Base-by-base conservation (phyloP, 2,329 filamentous ascomycete genomes). In the Calycina herbarum region DNA sequence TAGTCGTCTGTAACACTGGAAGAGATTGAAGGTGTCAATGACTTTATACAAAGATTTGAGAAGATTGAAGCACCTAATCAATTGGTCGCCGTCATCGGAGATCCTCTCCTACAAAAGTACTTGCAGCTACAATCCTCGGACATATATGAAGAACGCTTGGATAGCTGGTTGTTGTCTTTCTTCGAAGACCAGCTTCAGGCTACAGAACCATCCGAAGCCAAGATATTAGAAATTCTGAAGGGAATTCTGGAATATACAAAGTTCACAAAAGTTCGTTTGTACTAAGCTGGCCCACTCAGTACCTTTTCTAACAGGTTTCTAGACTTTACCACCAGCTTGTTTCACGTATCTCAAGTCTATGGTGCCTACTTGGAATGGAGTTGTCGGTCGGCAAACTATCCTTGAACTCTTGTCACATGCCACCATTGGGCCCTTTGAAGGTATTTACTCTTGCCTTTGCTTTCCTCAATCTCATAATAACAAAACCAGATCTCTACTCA, bases 61-160 rank as follows among this genome's bases (percentile, higher is more conserved):
- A 90, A 84, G 70, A 88, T 96, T 31, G 91, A 95, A 76, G 79
- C 93, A 51, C 93, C 93, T 0, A 93, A 91, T 68, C 93, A 96
- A 77, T 82, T 96, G 1, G 87, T 93, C 51, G 91, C 93, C 5
- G 87, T 91, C 3, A 80, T 96, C 15, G 86, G 85, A 1, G 91
- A 96, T 73, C 89, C 89, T 2, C 80, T 96, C 35, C 83, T 94
- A 1, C 92, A 94, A 75, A 95, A 94, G 74, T 81, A 94, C 29
- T 79, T 92, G 40, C 79, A 91, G n/a, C 78, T 91, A 35, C 83
- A 85, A 60, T 85, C 88, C 1, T 83, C 85, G 42, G 78, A 80
- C 17, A 80, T 82, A 59, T 81, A 81, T 13, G 77, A 81, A 33
- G 78, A 79, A 61, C 81, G 87, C n/a, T 80, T 87, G 56, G 80